Evolutionary conservation across 345 rosid species (phyloP).

Genomic region (Eucalyptus erythrocorys): DNA sequence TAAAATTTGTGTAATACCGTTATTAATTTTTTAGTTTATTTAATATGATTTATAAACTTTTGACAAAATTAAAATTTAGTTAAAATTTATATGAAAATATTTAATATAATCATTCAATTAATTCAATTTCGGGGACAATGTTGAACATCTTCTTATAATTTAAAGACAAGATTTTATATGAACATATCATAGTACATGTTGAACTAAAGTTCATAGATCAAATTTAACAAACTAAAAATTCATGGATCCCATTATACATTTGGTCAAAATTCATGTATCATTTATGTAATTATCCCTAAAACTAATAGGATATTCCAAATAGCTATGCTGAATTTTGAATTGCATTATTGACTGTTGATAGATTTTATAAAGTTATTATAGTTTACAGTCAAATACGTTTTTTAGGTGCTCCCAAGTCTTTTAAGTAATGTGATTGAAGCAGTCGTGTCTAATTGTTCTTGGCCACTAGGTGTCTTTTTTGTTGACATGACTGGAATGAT

Average conservation of each 20-base stretch:
- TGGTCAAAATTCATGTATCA: neutral
- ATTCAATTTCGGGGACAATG: rapidly evolving
- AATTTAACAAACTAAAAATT: neutral
- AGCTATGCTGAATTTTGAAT: neutral
- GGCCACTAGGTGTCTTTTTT: neutral
- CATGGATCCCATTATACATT: too few species aligned
- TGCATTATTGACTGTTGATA: neutral
- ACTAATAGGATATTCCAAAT: neutral
- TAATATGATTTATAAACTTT: rapidly evolving
- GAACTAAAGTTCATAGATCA: neutral
- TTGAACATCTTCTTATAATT: too few species aligned
- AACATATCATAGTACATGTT: too few species aligned
- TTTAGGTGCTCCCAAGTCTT: neutral
- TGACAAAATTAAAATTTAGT: too few species aligned
- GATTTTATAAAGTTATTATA: neutral
- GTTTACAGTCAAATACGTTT: neutral
- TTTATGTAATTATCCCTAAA: neutral
- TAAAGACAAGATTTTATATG: too few species aligned
- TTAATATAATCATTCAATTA: too few species aligned
- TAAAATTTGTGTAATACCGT: too few species aligned
- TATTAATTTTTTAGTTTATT: too few species aligned
- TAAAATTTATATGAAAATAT: too few species aligned
- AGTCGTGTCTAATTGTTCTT: neutral
- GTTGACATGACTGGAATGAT: rapidly evolving
- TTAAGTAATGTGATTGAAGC: neutral